Percentiles rank a stretch among this genome's conserved stretches.
Evolutionary conservation across 208 protist genomes (phyloP).

Genomic region (Wallacemonas collosoma): DNA sequence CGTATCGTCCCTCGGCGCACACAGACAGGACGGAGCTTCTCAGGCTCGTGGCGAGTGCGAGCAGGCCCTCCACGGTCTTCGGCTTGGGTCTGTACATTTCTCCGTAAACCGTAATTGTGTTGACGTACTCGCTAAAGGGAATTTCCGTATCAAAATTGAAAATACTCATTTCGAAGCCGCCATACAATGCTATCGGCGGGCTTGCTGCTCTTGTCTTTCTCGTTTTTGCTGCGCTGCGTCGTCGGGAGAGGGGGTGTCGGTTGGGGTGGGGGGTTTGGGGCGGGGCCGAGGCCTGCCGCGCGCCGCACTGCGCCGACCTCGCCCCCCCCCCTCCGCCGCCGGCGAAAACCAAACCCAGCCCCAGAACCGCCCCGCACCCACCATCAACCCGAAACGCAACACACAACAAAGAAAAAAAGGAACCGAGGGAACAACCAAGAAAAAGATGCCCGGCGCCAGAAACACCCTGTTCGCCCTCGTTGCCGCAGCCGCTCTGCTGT

Average conservation of each 20-base stretch:
- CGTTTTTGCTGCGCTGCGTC: neutral
- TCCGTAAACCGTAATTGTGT: slow-evolving; percentile 61
- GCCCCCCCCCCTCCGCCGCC: too few species aligned
- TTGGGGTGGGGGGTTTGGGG: too few species aligned
- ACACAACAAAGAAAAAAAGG: too few species aligned
- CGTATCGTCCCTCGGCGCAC: slow-evolving; percentile 27
- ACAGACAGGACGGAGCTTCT: slow-evolving; percentile 24
- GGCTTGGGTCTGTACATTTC: slow-evolving; percentile 28
- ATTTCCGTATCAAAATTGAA: slow-evolving; percentile 63
- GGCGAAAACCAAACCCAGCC: too few species aligned
- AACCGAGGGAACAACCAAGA: too few species aligned
- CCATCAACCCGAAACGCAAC: too few species aligned
- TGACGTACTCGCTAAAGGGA: slow-evolving; percentile 48
- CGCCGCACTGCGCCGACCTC: too few species aligned
- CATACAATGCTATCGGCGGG: too few species aligned
- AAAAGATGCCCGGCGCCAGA: too few species aligned
- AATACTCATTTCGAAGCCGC: slow-evolving; percentile 24
- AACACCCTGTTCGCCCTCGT: neutral
- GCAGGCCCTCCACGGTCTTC: slow-evolving; percentile 19
- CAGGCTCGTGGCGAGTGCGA: slow-evolving; percentile 25
- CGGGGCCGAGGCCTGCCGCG: too few species aligned
- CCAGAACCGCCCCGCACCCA: too few species aligned
- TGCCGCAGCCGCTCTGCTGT: neutral
- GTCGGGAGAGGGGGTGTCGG: neutral
- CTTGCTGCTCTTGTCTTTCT: too few species aligned